phyloP scores from a whole-genome alignment of 306 rosid genomes.

The Corylus heterophylla region DNA sequence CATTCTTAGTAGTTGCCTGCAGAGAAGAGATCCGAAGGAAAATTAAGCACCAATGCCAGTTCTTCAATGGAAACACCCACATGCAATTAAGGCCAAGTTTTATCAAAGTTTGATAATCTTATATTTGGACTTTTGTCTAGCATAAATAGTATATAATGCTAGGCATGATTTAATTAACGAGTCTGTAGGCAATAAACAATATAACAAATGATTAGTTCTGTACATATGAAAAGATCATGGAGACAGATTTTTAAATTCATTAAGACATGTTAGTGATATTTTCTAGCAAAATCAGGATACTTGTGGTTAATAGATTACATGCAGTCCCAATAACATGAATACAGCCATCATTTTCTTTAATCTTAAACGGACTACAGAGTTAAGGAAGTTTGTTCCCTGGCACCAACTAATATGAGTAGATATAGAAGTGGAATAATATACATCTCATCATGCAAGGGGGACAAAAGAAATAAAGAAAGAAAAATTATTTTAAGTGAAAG shows the following conservation, averaged over 20 bases:
- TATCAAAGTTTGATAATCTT: slow-evolving; percentile 18
- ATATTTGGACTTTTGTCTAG: not conserved
- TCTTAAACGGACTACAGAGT: not conserved
- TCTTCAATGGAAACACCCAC: slow-evolving; percentile 20
- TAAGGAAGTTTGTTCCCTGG: slow-evolving; percentile 2
- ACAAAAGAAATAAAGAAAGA: not conserved
- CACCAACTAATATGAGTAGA: not conserved
- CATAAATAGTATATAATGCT: not conserved
- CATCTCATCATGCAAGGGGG: not conserved
- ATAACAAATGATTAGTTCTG: not conserved
- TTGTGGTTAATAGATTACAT: slow-evolving; percentile 3
- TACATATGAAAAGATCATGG: slow-evolving; percentile 22
- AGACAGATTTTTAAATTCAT: slow-evolving; percentile 7
- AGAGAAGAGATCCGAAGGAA: slow-evolving; percentile 28
- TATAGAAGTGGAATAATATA: not conserved
- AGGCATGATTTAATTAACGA: not conserved
- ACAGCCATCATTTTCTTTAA: slow-evolving; percentile 5
- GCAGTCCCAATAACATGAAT: not conserved
- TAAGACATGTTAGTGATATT: slow-evolving; percentile 1
- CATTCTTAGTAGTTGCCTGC: slow-evolving; percentile 70
- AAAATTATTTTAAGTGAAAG: slow-evolving; percentile 7
- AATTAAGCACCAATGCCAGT: slow-evolving; percentile 9
- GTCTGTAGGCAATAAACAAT: not conserved
- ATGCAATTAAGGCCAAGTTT: not conserved
- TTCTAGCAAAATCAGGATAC: slow-evolving; percentile 5